Conservation (phyloP, 2,329 filamentous ascomycete genomes). For the Capronia americana region DNA sequence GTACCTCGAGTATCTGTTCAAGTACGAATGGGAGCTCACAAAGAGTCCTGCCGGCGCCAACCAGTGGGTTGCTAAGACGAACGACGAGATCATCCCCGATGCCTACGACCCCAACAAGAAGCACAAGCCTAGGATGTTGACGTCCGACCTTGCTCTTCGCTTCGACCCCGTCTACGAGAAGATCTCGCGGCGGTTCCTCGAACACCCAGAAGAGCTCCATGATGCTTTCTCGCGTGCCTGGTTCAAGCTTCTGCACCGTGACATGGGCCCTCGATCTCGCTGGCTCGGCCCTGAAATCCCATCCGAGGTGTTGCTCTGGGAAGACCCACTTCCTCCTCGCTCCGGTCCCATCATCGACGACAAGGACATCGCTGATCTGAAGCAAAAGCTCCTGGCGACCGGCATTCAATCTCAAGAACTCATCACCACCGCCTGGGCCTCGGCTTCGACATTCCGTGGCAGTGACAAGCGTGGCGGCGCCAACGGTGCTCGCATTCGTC, state of each 20-base stretch:
- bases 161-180: constrained; percentile 76
- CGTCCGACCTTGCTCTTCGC: constrained; percentile 74
- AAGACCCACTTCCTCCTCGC: constrained; percentile 71
- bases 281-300: constrained; percentile 79
- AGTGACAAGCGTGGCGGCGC: constrained; percentile 83
- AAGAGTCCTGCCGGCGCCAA: constrained; percentile 78
- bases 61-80: constrained; percentile 77
- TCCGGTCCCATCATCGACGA: constrained; percentile 66
- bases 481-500: constrained; percentile 78
- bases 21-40: constrained; percentile 76
- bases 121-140: constrained; percentile 77
- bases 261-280: constrained; percentile 73
- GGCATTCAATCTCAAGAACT: constrained; percentile 67
- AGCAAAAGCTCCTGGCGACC: constrained; percentile 70
- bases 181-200: constrained; percentile 73
- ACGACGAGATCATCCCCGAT: constrained; percentile 71
- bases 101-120: constrained; percentile 73
- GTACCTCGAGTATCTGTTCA: constrained; percentile 78
- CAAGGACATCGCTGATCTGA: constrained; percentile 69
- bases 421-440: constrained; percentile 71
- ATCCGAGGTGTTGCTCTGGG: constrained; percentile 72
- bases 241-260: constrained; percentile 85
- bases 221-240: constrained; percentile 75
- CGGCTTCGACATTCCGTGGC: constrained; percentile 74
- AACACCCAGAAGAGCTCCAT: constrained; percentile 70